Evolutionary conservation across 192 early-diverging fungal species (phyloP).

Genomic region (Podila clonocystis): DNA sequence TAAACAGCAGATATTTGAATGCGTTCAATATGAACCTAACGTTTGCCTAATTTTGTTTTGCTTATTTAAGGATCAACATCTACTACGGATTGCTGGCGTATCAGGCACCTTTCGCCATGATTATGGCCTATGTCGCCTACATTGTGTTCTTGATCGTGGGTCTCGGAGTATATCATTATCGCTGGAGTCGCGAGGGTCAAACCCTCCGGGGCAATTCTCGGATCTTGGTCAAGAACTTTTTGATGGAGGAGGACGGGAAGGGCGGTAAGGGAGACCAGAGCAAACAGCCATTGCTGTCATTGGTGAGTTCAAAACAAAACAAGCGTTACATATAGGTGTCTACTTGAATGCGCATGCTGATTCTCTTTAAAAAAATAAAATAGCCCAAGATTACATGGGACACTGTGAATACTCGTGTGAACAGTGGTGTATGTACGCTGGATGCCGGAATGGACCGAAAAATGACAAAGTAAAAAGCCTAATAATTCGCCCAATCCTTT

Average conservation of each 20-base stretch:
- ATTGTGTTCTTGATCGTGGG: background rate
- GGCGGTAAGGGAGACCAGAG: background rate
- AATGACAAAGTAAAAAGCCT: no score
- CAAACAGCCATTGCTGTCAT: no score
- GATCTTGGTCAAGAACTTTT: slow-evolving; percentile 5
- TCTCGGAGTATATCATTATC: background rate
- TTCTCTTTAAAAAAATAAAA: background rate
- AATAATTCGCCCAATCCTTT: no score
- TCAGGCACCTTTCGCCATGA: background rate
- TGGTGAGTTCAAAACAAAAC: no score
- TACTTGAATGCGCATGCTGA: background rate
- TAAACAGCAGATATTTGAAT: no score
- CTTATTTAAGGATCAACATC: background rate
- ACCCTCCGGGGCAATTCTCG: background rate
- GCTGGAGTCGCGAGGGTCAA: background rate
- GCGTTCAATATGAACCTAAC: no score
- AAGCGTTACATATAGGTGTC: no score
- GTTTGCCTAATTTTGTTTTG: background rate
- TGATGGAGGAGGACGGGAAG: background rate
- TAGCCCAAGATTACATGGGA: slow-evolving; percentile 1
- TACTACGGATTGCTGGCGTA: background rate
- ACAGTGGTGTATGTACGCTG: slow-evolving; percentile 23
- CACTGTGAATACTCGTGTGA: slow-evolving; percentile 14
- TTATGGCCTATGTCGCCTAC: background rate
- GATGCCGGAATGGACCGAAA: no score